Base-by-base conservation (phyloP, 257 asterid genomes). In the Solanum sitiens region DNA sequence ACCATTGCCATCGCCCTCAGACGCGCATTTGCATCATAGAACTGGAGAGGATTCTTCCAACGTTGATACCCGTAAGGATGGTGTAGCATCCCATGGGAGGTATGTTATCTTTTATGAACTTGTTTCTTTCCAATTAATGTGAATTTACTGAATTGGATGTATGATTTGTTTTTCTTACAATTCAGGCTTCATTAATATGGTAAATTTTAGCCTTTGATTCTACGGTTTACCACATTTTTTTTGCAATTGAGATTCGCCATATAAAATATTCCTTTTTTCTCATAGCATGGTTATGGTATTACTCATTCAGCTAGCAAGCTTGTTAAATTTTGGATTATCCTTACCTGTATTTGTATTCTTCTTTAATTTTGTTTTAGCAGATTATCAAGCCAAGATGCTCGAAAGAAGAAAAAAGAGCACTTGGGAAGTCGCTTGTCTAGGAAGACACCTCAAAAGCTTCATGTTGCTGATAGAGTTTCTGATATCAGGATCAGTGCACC, bases 1-100 rank as follows among this genome's bases (percentile, higher is more conserved):
- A 33, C 98, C 95, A 37, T 89, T 93, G 88, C 98, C 98, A 32
- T 94, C 98, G 39, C 98, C 94, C 4, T 50, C 35, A 47, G 87
- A 88, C 32, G 87, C 83, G 50, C 53, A 63, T 73, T 89, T 56
- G 16, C 88, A 50, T 84, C 73, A 6, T 9, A 77, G 80, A 30
- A 72, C 4, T 12, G 86, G 39, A 59, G 91, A 83, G 86, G 90
- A 37, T 73, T 86, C 76, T 84, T 39, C 67, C 76, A 86, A 79
- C 75, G 86, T 32, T 8, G 90, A 68, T 13, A 88, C 76, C 8
- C 67, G 83, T 20, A 70, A 45, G 70, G 92, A 92, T 39, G 93
- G 88, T 30, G 87, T 86, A 33, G 39, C 86, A 50, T 74, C 87
- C 40, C 74, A 76, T 39, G 85, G 45, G 39, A 87, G 91, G 92